These are phyloP conservation scores for Saccharomyces pastorianus DNA, from an alignment of 1,139 yeast species.

Conservation along the genomic window DNA sequence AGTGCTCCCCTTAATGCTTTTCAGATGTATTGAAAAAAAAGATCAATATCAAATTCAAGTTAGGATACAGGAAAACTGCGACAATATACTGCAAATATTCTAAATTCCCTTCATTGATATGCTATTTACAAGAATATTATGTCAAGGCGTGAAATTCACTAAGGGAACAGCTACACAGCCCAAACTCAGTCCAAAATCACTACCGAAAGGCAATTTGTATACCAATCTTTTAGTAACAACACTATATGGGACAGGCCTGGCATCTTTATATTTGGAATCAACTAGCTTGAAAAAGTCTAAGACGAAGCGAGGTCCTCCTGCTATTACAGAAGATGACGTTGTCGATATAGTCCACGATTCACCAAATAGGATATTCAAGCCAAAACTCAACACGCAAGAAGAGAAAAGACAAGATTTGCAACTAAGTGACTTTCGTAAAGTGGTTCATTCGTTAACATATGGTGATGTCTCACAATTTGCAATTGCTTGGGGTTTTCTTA, in stretches of 20 bases:
- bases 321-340: neutral
- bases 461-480: conserved; percentile 16
- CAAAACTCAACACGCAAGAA: conserved; percentile 7
- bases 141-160: neutral
- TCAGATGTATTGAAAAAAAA: neutral
- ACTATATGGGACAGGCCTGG: neutral
- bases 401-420: conserved; percentile 7
- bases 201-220: neutral
- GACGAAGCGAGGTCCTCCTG: conserved; percentile 5
- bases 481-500: conserved; percentile 19
- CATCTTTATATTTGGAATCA: conserved; percentile 2
- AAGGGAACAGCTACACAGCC: neutral
- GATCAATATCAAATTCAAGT: neutral
- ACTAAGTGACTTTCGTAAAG: conserved; percentile 4
- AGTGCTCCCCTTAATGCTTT: neutral
- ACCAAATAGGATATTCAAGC: conserved; percentile 12
- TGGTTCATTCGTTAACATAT: conserved; percentile 12
- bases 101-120: neutral
- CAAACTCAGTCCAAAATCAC: neutral
- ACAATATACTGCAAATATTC: neutral
- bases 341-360: conserved; percentile 12
- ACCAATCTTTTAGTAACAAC: neutral
- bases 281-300: neutral
- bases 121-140: neutral
- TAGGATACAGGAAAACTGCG: neutral